phyloP scores from a whole-genome alignment of 2,329 filamentous ascomycete genomes.

The Cladophialophora exuberans region DNA sequence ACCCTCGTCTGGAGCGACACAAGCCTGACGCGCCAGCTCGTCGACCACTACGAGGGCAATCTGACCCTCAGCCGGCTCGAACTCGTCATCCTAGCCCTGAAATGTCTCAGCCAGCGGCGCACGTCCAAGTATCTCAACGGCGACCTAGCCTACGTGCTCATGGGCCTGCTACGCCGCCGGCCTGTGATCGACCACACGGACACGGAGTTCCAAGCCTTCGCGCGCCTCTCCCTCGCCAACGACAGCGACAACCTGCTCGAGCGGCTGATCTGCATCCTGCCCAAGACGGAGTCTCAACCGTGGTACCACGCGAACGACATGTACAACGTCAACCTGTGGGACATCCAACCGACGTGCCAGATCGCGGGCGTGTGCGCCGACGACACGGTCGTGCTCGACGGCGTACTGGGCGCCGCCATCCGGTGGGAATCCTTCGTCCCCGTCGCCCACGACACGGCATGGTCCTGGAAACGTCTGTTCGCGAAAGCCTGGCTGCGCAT shows the following conservation, averaged over 20 bases:
- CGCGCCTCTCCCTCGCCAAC: constrained; percentile 51
- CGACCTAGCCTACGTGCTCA: constrained; percentile 39
- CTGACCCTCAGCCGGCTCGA: constrained; percentile 47
- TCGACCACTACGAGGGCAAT: constrained; percentile 43
- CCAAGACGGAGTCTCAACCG: constrained; percentile 31
- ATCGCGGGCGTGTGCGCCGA: constrained; percentile 45
- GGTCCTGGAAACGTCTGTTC: constrained; percentile 8
- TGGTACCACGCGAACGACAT: constrained; percentile 39
- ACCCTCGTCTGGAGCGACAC: constrained; percentile 33
- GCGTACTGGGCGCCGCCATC: constrained; percentile 39
- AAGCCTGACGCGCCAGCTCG: constrained; percentile 1
- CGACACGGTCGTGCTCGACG: constrained; percentile 44
- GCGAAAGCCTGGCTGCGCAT: constrained; percentile 6
- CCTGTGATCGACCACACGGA: constrained; percentile 45
- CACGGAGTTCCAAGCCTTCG: constrained; percentile 52
- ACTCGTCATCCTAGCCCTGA: constrained; percentile 38
- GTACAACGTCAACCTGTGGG: constrained; percentile 45
- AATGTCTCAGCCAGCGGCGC: constrained; percentile 31
- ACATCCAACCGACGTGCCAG: constrained; percentile 45
- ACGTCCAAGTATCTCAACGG: constrained; percentile 24
- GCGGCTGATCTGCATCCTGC: constrained; percentile 49
- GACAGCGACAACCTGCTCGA: constrained; percentile 51
- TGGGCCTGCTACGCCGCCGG: constrained; percentile 49
- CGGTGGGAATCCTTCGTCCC: constrained; percentile 39
- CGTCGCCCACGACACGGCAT: constrained; percentile 1